phyloP scores from a whole-genome alignment of 148 eudicot species.

The Limonium bicolor region DNA sequence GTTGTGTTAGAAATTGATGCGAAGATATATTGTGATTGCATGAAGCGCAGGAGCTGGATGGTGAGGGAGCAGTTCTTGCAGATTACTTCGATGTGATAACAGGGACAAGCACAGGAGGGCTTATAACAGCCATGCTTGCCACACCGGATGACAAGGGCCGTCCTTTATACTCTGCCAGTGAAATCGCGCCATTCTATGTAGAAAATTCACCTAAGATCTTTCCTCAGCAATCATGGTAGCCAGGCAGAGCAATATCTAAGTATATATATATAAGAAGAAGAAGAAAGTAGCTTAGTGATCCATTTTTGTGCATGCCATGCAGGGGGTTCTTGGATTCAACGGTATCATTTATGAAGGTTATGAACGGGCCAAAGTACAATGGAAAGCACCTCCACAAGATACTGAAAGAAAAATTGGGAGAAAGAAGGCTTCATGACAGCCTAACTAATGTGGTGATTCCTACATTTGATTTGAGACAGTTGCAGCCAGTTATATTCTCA shows the following conservation, averaged over 20 bases:
- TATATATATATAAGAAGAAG: too few species aligned
- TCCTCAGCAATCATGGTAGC: conserved; percentile 26
- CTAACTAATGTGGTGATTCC: conserved; percentile 52
- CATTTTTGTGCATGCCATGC: background rate
- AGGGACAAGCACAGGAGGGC: conserved; percentile 52
- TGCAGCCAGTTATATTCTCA: conserved; percentile 40
- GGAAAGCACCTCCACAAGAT: conserved; percentile 41
- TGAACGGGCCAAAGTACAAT: conserved; percentile 41
- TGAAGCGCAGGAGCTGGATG: conserved; percentile 41
- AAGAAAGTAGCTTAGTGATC: too few species aligned
- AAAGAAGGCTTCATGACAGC: conserved; percentile 23
- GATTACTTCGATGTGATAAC: conserved; percentile 54
- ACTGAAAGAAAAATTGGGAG: conserved; percentile 16
- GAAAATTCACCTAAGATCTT: conserved; percentile 36
- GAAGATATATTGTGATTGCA: too few species aligned
- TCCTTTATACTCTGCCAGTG: conserved; percentile 38
- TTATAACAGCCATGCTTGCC: conserved; percentile 40
- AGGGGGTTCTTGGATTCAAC: conserved; percentile 21
- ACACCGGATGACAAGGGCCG: conserved; percentile 23
- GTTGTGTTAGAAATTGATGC: too few species aligned
- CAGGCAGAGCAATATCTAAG: background rate
- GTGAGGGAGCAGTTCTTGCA: conserved; percentile 27
- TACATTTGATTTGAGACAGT: conserved; percentile 38
- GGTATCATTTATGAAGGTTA: conserved; percentile 3
- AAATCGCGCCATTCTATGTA: conserved; percentile 35